A percentile compares a stretch with the other conserved stretches of the same genome.
phyloP scores from a whole-genome alignment of 352 stramenopile species.

The Globisporangium iwayamae region DNA sequence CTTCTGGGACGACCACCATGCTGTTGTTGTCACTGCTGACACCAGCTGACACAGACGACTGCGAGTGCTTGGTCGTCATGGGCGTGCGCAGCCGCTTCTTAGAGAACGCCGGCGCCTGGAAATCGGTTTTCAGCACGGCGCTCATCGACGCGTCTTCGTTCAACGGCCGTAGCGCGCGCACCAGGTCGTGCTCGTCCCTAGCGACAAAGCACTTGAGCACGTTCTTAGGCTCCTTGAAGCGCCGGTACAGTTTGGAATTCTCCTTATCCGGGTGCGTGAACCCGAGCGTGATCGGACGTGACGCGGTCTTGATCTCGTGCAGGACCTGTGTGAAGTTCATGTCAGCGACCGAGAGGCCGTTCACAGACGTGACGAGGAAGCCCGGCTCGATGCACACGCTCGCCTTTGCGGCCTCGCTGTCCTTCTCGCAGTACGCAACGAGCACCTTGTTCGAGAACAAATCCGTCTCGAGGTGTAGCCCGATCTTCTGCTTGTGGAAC shows the following conservation, averaged over 20 bases:
- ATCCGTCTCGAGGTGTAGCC: constrained; percentile 67
- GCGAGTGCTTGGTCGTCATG: neutral
- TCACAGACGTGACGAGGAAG: constrained; percentile 62
- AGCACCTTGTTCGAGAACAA: constrained; percentile 54
- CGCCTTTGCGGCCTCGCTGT: constrained; percentile 48
- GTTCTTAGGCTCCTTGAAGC: constrained; percentile 50
- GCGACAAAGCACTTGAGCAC: constrained; percentile 47
- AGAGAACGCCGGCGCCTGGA: constrained; percentile 25
- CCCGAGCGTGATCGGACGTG: constrained; percentile 49
- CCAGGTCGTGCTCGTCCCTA: constrained; percentile 40
- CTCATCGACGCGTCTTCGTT: constrained; percentile 42
- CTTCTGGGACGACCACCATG: constrained; percentile 41
- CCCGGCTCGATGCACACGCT: constrained; percentile 42
- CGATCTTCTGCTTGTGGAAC: constrained; percentile 62
- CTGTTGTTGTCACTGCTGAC: constrained; percentile 14
- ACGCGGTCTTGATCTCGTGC: constrained; percentile 39
- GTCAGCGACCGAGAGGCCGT: constrained; percentile 39
- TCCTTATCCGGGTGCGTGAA: constrained; percentile 39
- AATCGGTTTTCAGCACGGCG: constrained; percentile 50
- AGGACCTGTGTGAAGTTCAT: constrained; percentile 50
- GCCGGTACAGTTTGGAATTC: constrained; percentile 26
- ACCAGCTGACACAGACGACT: constrained; percentile 6
- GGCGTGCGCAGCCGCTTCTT: constrained; percentile 19
- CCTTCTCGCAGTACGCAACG: constrained; percentile 58
- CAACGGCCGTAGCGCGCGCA: constrained; percentile 41